Evolutionary conservation across 2,329 filamentous ascomycete genomes (phyloP), one percentile per base, ranked within the genome.

Genomic region (Apiospora arundinis): DNA sequence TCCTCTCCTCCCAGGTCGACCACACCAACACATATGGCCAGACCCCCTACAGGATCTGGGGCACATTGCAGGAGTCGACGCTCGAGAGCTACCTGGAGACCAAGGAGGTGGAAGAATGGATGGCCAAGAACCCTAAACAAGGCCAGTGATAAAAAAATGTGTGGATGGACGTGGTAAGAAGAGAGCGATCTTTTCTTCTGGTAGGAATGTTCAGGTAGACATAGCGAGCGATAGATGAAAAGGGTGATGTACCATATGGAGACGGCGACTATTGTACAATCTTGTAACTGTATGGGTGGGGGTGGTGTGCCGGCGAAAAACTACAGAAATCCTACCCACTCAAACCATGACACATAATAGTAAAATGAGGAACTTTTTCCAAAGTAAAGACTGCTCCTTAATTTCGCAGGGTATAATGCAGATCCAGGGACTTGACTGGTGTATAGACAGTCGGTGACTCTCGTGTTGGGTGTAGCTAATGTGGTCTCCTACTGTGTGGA

Each of bases 11-110:
- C 40, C 71, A 80, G 42, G 73, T 87, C 60, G 81, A 86, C 77
- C 56, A 63, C 32, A 82, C 81, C 66, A 80, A 77, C 70, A 88
- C 87, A 25, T 88, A 83, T 74, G 78, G 83, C 77, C 79, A 85
- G 70, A 81, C 80, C 40, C 83, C 85, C 2, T 94, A 92, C 92
- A 85, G 84, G 78, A 80, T 93, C 68, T 92, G 91, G 87, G 92
- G 92, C 18, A 92, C 89, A 25, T 82, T 89, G 42, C 80, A 86
- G 56, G 85, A 88, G 75, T 89, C 87, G 16, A 87, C 85, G 0
- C 77, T 87, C 2, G 82, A 88, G 73, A 74, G 71, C 6, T 85
- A 82, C 73, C 46, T 75, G 40, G 75, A 81, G 9, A 82, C 45
- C 28, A 37, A 85, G 73, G 79, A 80, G 76, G 77, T 79, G 23